Evolutionary conservation across 2,329 filamentous ascomycete genomes (phyloP).

Genomic region (Colletotrichum sp.): DNA sequence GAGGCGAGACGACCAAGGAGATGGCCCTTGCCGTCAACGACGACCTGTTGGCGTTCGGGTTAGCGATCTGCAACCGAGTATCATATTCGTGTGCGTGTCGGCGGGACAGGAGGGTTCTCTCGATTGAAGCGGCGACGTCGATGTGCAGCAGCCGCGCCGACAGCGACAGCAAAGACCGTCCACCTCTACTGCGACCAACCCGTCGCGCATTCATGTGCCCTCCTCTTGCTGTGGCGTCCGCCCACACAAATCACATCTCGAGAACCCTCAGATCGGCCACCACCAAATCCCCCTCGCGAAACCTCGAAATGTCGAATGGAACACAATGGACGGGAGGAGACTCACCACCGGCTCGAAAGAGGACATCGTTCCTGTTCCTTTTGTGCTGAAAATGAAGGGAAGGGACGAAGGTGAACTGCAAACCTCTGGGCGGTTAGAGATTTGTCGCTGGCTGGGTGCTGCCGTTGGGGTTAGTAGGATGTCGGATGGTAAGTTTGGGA

Average conservation of each 20-base stretch:
- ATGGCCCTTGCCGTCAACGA: constrained; percentile 99
- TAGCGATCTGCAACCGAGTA: constrained; percentile 8
- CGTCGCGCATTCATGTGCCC: neutral
- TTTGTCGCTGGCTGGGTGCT: constrained; percentile 24
- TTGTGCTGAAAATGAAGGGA: constrained; percentile 20
- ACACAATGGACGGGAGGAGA: constrained; percentile 29
- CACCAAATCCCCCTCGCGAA: neutral
- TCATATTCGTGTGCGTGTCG: neutral
- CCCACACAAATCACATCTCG: neutral
- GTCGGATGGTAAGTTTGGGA: constrained; percentile 20
- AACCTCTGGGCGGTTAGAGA: constrained; percentile 26
- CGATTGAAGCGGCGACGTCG: neutral
- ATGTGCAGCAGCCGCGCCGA: neutral
- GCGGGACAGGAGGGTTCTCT: neutral
- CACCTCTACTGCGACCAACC: neutral
- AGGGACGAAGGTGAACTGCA: constrained; percentile 16
- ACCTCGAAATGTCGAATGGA: neutral
- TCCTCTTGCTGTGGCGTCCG: neutral
- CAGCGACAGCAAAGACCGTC: neutral
- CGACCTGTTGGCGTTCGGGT: constrained; percentile 67
- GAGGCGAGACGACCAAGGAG: constrained; percentile 98
- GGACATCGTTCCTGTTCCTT: constrained; percentile 62
- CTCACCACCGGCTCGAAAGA: constrained; percentile 75
- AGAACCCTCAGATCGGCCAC: neutral
- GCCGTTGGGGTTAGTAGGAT: constrained; percentile 25